Conservation (phyloP, 2,329 filamentous ascomycete species). For the Xylaria multiplex region DNA sequence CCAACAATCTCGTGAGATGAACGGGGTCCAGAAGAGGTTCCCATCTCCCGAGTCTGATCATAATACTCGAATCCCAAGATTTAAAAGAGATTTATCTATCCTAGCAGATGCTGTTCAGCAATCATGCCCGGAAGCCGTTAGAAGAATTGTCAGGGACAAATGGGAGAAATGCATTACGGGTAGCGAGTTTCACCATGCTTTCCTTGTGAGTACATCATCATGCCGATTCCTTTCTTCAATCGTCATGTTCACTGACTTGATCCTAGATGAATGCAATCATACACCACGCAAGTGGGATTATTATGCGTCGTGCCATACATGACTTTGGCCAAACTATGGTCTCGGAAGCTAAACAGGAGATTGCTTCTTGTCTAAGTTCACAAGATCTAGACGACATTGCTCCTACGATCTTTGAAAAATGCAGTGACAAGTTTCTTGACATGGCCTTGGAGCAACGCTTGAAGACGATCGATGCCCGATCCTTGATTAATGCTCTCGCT, state of each 20-base stretch:
- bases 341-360: conserved; percentile 52
- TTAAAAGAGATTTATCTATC: conserved; percentile 53
- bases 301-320: conserved; percentile 53
- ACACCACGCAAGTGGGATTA: conserved; percentile 54
- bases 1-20: neutral
- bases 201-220: conserved; percentile 57
- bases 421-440: conserved; percentile 62
- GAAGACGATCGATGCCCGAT: conserved; percentile 63
- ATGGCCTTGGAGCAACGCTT: conserved; percentile 62
- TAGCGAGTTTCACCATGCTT: conserved; percentile 63
- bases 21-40: conserved; percentile 13
- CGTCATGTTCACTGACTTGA: conserved; percentile 4
- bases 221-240: neutral
- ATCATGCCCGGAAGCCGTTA: conserved; percentile 57
- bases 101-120: conserved; percentile 55
- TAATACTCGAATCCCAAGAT: conserved; percentile 47
- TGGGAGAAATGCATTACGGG: conserved; percentile 62
- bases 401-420: conserved; percentile 57
- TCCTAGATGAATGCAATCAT: conserved; percentile 61
- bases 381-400: conserved; percentile 59
- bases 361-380: conserved; percentile 54
- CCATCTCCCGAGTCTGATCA: conserved; percentile 30
- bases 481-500: conserved; percentile 66
- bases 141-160: conserved; percentile 60
- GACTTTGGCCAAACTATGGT: conserved; percentile 60